phyloP scores from a whole-genome alignment of 1,284 basidiomycete species.

The Boletellus deceptivus region DNA sequence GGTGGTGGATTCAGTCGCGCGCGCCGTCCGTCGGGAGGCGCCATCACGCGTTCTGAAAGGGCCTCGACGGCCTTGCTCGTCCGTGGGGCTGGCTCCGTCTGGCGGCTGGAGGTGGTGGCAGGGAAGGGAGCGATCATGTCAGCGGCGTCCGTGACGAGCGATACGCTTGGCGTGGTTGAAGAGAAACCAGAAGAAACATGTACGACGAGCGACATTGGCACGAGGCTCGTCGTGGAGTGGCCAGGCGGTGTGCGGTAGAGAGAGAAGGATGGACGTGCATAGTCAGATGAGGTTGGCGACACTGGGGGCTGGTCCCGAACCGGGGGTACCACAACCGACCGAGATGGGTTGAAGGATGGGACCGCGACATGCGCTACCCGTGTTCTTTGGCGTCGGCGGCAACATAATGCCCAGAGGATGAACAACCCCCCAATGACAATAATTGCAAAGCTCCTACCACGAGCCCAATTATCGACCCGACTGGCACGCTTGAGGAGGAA shows the following conservation, averaged over 20 bases:
- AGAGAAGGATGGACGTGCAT: neutral
- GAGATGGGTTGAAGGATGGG: constrained; percentile 1
- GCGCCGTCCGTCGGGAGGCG: constrained; percentile 8
- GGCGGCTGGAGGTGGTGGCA: constrained; percentile 4
- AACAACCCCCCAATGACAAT: constrained; percentile 17
- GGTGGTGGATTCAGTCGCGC: constrained; percentile 26
- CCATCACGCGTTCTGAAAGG: neutral
- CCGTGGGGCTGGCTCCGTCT: neutral
- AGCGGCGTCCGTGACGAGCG: constrained; percentile 13
- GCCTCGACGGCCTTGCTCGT: constrained; percentile 9
- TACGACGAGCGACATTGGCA: neutral
- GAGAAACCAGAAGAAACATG: neutral
- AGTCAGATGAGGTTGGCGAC: neutral
- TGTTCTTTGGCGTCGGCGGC: constrained; percentile 8
- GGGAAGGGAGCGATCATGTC: constrained; percentile 28
- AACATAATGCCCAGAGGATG: constrained; percentile 11
- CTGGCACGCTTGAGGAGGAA: constrained; percentile 6
- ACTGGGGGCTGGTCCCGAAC: neutral
- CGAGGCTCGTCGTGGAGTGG: constrained; percentile 14
- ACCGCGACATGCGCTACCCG: neutral
- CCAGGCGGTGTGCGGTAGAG: constrained; percentile 2
- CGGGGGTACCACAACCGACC: neutral
- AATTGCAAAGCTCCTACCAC: constrained; percentile 17
- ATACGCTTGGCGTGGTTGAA: neutral
- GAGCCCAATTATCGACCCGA: constrained; percentile 20